Evolutionary conservation across 768 basidiomycete species (phyloP), one percentile per base, ranked within the genome.

Genomic region (Wakefieldia striispora): DNA sequence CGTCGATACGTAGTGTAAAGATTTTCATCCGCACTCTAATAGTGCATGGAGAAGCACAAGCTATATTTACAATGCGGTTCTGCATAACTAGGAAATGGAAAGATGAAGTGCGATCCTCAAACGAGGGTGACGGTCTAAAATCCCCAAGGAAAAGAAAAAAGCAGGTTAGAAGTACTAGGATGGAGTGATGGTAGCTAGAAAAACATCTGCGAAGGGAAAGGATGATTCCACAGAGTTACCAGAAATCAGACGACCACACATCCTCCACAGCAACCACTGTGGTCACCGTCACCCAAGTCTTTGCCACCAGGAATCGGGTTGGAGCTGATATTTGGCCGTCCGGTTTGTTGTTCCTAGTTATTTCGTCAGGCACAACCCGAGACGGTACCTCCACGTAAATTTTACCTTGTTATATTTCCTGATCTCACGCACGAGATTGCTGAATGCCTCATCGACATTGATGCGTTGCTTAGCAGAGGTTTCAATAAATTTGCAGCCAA

Each of bases 401-500:
- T 74, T 42, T 43, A 91, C 93, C 78, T 91, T 92, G 77, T 95
- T 97, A 67, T 91, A 94, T 67, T 86, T 86, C 64, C 93, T 80
- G 61, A 97, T 97, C 69, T 94, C 91, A 27, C 94, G 84, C 26
- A 98, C 93, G 57, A 98, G 86, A 54, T 88, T 87, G 61, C 80
- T 83, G 74, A 98, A 97, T 12, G 92, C 91, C 72, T 97, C 91
- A 58, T 97, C 95, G 47, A 98, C 94, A 60, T 97, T 97, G 73
- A 95, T 92, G 45, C 95, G 82, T 62, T 94, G 88, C 72, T 97
- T 97, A 39, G 94, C 95, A 4, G 95, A 97, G 1, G 93, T 95
- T 69, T 97, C 95, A 50, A 95, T 89, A 70, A 94, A 97, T 62
- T 88, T 91, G 74, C 92, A 94, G 38, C 87, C 87, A 65, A 94